Percentiles rank a stretch among this genome's conserved stretches.
phyloP scores from a whole-genome alignment of 352 stramenopile species.

The Blastocystis sp. region DNA sequence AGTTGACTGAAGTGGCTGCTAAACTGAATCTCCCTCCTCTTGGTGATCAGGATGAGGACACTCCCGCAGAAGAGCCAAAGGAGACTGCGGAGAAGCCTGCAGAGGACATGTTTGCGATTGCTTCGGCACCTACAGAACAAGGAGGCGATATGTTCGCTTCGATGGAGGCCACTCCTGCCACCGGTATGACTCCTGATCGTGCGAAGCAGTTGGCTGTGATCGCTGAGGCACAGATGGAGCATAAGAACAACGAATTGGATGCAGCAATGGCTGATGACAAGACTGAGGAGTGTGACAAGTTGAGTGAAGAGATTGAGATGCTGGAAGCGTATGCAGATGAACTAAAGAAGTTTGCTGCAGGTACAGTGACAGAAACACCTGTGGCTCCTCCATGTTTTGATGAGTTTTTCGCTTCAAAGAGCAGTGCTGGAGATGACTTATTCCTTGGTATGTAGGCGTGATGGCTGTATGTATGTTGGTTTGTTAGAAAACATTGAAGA shows the following conservation, averaged over 20 bases:
- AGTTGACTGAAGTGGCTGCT: not conserved
- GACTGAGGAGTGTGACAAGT: constrained; percentile 17
- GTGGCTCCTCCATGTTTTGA: constrained; percentile 31
- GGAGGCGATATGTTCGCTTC: not conserved
- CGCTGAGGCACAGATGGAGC: constrained; percentile 57
- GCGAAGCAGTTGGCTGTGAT: constrained; percentile 15
- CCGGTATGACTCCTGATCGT: constrained; percentile 2
- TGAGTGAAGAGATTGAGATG: constrained; percentile 32
- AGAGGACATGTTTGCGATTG: not conserved
- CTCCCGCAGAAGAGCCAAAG: not conserved
- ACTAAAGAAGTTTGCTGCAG: constrained; percentile 57
- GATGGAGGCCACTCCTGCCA: not conserved
- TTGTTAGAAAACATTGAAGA: not conserved
- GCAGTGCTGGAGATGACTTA: constrained; percentile 2
- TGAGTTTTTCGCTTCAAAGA: constrained; percentile 24
- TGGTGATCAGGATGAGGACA: constrained; percentile 21
- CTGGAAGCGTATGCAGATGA: constrained; percentile 33
- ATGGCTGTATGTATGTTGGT: not conserved
- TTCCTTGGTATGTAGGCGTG: constrained; percentile 43
- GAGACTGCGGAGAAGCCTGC: not conserved
- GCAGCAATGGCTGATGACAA: constrained; percentile 49
- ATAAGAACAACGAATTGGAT: constrained; percentile 52
- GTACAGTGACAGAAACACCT: constrained; percentile 7
- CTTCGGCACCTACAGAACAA: not conserved
- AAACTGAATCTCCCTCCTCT: not conserved